A percentile compares a stretch with the other conserved stretches of the same genome.
Conservation (phyloP, 2,329 filamentous ascomycete species). For the Pyrenochaeta sp. region DNA sequence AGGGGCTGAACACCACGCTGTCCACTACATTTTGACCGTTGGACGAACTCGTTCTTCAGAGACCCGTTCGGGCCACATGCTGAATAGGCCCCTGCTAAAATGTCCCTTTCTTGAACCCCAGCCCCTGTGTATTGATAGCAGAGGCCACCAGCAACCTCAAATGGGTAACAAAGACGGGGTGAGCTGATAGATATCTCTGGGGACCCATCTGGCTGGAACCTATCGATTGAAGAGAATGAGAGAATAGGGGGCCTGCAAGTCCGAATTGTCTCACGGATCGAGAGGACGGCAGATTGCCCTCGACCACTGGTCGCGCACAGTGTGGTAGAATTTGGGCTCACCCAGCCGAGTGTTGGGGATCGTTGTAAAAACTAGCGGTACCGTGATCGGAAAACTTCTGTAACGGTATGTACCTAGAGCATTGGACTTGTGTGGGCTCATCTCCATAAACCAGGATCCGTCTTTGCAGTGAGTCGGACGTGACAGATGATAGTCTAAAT, state of each 20-base stretch:
- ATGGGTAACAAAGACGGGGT: not conserved
- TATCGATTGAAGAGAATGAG: no score
- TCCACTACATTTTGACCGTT: constrained; percentile 20
- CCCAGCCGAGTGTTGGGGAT: constrained; percentile 3
- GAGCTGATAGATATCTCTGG: not conserved
- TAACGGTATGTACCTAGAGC: no score
- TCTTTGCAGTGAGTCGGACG: no score
- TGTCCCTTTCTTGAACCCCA: not conserved
- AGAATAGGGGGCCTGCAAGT: not conserved
- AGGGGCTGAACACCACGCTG: constrained; percentile 25
- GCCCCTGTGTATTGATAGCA: not conserved
- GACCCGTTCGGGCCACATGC: constrained; percentile 14
- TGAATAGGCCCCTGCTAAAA: constrained; percentile 4
- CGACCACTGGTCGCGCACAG: not conserved
- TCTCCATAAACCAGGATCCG: no score
- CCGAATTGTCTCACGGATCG: not conserved
- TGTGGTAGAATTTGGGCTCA: constrained; percentile 1
- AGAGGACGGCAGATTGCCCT: not conserved
- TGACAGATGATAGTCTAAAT: no score
- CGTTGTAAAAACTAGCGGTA: constrained; percentile 3
- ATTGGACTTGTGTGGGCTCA: no score
- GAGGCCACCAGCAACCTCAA: not conserved
- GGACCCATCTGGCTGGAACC: not conserved
- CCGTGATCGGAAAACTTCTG: constrained; percentile 5
- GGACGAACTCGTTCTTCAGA: constrained; percentile 12